phyloP scores from a whole-genome alignment of 805 yeast genomes.

The Candida qinlingensis region DNA sequence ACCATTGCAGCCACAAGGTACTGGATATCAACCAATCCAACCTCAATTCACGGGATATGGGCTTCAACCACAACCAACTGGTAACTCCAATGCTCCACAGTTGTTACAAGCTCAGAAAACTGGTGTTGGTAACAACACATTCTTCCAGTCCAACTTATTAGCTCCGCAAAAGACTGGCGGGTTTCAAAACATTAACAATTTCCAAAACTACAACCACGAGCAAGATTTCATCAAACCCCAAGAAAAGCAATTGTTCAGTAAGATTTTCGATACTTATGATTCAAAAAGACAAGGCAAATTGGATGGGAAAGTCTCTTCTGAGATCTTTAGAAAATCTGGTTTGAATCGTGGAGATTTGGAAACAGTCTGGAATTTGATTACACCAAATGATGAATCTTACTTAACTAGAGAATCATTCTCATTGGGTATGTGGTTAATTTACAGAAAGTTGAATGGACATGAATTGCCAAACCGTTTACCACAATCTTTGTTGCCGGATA shows the following conservation, averaged over 20 bases:
- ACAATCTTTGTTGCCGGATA: constrained; percentile 85
- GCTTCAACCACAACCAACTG: constrained; percentile 26
- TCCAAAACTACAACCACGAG: constrained; percentile 28
- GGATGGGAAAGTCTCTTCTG: constrained; percentile 77
- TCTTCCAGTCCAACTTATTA: constrained; percentile 30
- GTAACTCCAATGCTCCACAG: constrained; percentile 24
- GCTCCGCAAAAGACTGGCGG: constrained; percentile 28
- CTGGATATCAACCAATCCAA: constrained; percentile 29
- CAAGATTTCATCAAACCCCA: constrained; percentile 76
- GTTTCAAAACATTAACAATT: constrained; percentile 24
- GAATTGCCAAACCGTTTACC: constrained; percentile 82
- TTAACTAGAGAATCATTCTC: constrained; percentile 89
- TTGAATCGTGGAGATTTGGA: constrained; percentile 81
- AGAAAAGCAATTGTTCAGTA: constrained; percentile 82
- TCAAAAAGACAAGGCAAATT: constrained; percentile 58
- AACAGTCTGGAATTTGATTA: constrained; percentile 86
- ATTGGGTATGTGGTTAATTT: constrained; percentile 95
- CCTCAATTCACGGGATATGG: constrained; percentile 36
- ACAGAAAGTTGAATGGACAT: constrained; percentile 82
- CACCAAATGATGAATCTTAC: constrained; percentile 74
- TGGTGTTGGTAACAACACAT: constrained; percentile 41
- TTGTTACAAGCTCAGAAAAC: constrained; percentile 63
- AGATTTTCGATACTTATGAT: constrained; percentile 87
- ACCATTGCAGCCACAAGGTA: constrained; percentile 42
- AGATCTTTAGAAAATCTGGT: constrained; percentile 87